These are phyloP conservation scores for Metschnikowia amazonensis DNA, from an alignment of 805 yeast species.

Conservation along the genomic window DNA sequence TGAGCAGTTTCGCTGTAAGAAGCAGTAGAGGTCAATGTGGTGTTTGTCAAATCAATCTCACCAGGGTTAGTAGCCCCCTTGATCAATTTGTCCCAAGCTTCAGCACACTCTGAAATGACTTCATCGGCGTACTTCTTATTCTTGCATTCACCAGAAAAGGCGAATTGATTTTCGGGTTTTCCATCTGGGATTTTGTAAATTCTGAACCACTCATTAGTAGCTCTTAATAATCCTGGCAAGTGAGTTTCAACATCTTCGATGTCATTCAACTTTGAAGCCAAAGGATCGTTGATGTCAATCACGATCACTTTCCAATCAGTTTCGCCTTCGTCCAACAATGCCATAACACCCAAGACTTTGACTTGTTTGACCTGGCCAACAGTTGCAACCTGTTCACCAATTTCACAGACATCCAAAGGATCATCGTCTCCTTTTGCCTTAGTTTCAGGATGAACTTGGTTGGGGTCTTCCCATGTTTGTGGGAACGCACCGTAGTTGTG, in stretches of 20 bases:
- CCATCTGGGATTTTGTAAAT: slow-evolving; percentile 82
- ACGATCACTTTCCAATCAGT: slow-evolving; percentile 90
- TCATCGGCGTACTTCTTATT: slow-evolving; percentile 42
- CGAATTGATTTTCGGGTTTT: slow-evolving; percentile 71
- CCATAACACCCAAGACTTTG: slow-evolving; percentile 69
- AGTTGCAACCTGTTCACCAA: slow-evolving; percentile 44
- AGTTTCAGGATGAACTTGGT: slow-evolving; percentile 42
- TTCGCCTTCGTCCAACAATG: slow-evolving; percentile 89
- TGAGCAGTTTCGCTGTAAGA: slow-evolving; percentile 44
- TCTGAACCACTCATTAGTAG: slow-evolving; percentile 76
- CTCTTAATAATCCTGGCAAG: slow-evolving; percentile 68
- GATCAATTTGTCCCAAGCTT: slow-evolving; percentile 65
- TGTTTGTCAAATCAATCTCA: slow-evolving; percentile 47
- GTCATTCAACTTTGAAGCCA: slow-evolving; percentile 56
- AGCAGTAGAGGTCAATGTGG: slow-evolving; percentile 45
- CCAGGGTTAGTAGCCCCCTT: slow-evolving; percentile 36
- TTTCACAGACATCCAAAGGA: slow-evolving; percentile 48
- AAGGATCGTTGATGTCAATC: slow-evolving; percentile 63
- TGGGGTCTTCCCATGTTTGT: slow-evolving; percentile 98
- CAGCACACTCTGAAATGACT: slow-evolving; percentile 37
- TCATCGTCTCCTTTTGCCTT: slow-evolving; percentile 48
- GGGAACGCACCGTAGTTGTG: slow-evolving; percentile 88
- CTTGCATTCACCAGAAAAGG: slow-evolving; percentile 65
- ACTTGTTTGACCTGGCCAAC: slow-evolving; percentile 51
- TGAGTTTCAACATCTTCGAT: slow-evolving; percentile 63